phyloP scores from a whole-genome alignment of 1,139 yeast species.

The Nadsonia starkeyi-henricii region DNA sequence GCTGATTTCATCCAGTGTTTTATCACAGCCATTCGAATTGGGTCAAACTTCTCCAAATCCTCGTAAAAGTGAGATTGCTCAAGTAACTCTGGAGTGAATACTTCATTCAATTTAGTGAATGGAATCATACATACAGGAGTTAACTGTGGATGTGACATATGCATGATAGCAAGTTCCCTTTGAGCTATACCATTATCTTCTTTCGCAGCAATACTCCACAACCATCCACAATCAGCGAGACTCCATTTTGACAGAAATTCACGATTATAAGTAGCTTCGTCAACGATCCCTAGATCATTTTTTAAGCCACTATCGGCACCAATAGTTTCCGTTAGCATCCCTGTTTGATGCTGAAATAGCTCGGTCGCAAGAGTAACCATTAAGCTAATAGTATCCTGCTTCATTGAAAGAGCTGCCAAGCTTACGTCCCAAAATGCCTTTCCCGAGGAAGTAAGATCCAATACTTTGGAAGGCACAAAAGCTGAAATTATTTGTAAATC shows the following conservation, averaged over 20 bases:
- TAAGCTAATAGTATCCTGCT: slow-evolving; percentile 20
- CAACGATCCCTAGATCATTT: slow-evolving; percentile 5
- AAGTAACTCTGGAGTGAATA: slow-evolving; percentile 8
- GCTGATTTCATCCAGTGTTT: slow-evolving; percentile 23
- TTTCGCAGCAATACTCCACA: slow-evolving; percentile 21
- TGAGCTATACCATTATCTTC: slow-evolving; percentile 21
- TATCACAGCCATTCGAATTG: slow-evolving; percentile 20
- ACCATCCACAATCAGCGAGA: slow-evolving; percentile 18
- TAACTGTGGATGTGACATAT: slow-evolving; percentile 20
- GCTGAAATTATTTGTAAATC: slow-evolving; percentile 25
- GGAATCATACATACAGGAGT: slow-evolving; percentile 18
- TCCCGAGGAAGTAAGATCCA: slow-evolving; percentile 22
- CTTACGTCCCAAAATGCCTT: slow-evolving; percentile 27
- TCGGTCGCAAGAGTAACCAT: slow-evolving; percentile 23
- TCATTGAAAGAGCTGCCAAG: slow-evolving; percentile 23
- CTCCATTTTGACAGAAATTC: slow-evolving; percentile 15
- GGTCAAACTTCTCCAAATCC: slow-evolving; percentile 19
- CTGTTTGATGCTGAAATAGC: slow-evolving; percentile 21
- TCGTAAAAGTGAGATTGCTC: slow-evolving; percentile 4
- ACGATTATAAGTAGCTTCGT: slow-evolving; percentile 6
- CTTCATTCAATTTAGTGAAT: slow-evolving; percentile 15
- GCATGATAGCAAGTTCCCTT: slow-evolving; percentile 22
- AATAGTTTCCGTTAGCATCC: slow-evolving; percentile 12
- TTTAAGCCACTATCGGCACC: background rate
- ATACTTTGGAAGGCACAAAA: slow-evolving; percentile 21